A percentile compares a stretch with the other conserved stretches of the same genome.
phyloP scores from a whole-genome alignment of 805 yeast genomes.

The Candida takata region DNA sequence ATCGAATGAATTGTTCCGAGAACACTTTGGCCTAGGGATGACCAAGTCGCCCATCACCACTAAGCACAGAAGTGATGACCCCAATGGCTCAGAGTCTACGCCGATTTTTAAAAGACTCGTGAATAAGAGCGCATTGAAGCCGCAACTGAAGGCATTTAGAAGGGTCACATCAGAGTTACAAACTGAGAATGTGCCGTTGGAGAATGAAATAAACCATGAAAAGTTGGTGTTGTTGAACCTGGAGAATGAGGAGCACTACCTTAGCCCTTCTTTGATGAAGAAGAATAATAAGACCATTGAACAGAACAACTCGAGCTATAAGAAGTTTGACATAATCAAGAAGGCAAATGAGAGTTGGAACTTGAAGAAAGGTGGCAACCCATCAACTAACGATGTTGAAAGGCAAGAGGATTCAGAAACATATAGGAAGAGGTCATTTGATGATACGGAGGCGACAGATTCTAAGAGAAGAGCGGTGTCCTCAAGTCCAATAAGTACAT shows the following conservation, averaged over 20 bases:
- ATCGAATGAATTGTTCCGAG: constrained; percentile 12
- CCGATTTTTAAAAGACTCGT: constrained; percentile 24
- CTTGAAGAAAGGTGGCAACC: constrained; percentile 12
- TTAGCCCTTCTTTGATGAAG: constrained; percentile 4
- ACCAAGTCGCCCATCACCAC: constrained; percentile 6
- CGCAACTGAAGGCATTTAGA: constrained; percentile 23
- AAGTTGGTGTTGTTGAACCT: constrained; percentile 20
- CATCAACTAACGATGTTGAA: background rate
- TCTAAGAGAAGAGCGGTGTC: constrained; percentile 25
- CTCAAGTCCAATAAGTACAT: constrained; percentile 20
- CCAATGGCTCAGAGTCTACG: constrained; percentile 6
- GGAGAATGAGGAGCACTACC: constrained; percentile 16
- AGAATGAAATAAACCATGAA: constrained; percentile 23
- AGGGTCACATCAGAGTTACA: constrained; percentile 21
- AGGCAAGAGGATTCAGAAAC: constrained; percentile 5
- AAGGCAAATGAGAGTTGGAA: constrained; percentile 25
- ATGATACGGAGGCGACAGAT: constrained; percentile 6
- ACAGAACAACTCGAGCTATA: constrained; percentile 5
- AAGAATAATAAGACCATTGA: constrained; percentile 2
- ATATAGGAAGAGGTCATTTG: constrained; percentile 20
- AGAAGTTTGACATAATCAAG: constrained; percentile 23
- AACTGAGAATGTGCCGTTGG: constrained; percentile 20
- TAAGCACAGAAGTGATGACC: constrained; percentile 7
- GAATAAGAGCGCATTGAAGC: constrained; percentile 18
- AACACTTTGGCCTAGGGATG: constrained; percentile 6